These are phyloP conservation scores for Monilinia fructicola DNA, from an alignment of 2,329 filamentous ascomycete genomes.

Conservation along the genomic window DNA sequence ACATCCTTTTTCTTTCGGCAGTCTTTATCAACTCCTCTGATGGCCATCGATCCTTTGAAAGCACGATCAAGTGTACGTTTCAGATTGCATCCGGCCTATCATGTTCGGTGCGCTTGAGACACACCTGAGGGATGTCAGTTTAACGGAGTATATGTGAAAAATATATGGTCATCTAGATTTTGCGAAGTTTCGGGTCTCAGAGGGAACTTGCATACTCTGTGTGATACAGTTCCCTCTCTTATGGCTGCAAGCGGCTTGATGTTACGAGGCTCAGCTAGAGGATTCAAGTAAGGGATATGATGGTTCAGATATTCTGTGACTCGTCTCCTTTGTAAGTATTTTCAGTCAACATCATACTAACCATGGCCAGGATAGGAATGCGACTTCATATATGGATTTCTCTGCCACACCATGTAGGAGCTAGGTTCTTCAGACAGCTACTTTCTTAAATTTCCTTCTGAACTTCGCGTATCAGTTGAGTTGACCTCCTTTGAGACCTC, in stretches of 20 bases:
- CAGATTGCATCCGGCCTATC: neutral
- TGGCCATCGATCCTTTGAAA: neutral
- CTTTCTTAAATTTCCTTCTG: neutral
- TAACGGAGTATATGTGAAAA: neutral
- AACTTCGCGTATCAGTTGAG: neutral
- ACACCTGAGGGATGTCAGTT: neutral
- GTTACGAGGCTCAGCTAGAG: neutral
- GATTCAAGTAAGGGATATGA: constrained; percentile 2
- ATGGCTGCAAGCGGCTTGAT: neutral
- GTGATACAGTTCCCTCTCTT: neutral
- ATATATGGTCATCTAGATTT: neutral
- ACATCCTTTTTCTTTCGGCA: neutral
- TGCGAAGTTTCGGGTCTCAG: constrained; percentile 6
- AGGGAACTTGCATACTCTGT: neutral
- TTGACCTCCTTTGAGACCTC: neutral
- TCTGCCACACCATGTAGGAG: neutral
- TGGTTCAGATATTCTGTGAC: constrained; percentile 10
- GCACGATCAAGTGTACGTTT: neutral
- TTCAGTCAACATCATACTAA: neutral
- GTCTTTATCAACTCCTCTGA: neutral
- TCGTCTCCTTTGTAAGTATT: constrained; percentile 1
- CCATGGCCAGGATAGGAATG: neutral
- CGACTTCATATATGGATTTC: neutral
- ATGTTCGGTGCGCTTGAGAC: neutral
- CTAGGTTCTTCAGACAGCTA: neutral